A percentile compares a stretch with the other conserved stretches of the same genome.
These are phyloP conservation scores for Bipolaris cookei DNA, from an alignment of 2,329 filamentous ascomycete genomes.

Conservation along the genomic window DNA sequence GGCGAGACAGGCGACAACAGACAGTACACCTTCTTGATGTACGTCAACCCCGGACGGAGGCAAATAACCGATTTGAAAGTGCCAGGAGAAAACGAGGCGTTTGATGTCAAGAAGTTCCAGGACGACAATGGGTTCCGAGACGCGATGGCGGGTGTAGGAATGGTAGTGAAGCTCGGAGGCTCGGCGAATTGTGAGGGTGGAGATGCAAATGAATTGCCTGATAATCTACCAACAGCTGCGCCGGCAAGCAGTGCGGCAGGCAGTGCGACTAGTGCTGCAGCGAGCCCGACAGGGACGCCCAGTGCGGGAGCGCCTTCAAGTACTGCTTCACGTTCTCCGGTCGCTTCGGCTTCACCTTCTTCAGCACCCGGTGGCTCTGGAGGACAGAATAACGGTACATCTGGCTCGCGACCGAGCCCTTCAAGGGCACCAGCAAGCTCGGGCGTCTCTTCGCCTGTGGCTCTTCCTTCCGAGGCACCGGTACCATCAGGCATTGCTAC, in stretches of 20 bases:
- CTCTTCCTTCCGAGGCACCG: slow-evolving; percentile 1
- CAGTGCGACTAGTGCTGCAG: slow-evolving; percentile 2
- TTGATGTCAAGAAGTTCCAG: slow-evolving; percentile 41
- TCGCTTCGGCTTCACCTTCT: neutral
- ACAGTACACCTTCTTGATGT: slow-evolving; percentile 46
- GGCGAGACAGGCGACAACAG: slow-evolving; percentile 40
- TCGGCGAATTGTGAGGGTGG: slow-evolving; percentile 24
- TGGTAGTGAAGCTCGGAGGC: slow-evolving; percentile 45
- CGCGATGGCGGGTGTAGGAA: slow-evolving; percentile 39
- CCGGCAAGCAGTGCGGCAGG: slow-evolving; percentile 4
- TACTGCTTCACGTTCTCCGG: neutral
- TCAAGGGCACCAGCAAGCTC: neutral
- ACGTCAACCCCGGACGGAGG: slow-evolving; percentile 32
- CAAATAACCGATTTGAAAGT: slow-evolving; percentile 32
- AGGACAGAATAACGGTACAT: neutral
- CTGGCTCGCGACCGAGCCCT: neutral
- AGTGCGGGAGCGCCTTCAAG: neutral
- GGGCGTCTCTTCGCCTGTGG: neutral
- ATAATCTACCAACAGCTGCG: slow-evolving; percentile 10
- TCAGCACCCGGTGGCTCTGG: neutral
- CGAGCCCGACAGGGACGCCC: neutral
- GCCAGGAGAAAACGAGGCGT: slow-evolving; percentile 33
- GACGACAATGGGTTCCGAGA: slow-evolving; percentile 38
- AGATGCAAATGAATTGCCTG: slow-evolving; percentile 12
- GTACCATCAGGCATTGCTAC: slow-evolving; percentile 4